Evolutionary conservation across 2,329 filamentous ascomycete genomes (phyloP).

Genomic region (Colletotrichum acutatum): DNA sequence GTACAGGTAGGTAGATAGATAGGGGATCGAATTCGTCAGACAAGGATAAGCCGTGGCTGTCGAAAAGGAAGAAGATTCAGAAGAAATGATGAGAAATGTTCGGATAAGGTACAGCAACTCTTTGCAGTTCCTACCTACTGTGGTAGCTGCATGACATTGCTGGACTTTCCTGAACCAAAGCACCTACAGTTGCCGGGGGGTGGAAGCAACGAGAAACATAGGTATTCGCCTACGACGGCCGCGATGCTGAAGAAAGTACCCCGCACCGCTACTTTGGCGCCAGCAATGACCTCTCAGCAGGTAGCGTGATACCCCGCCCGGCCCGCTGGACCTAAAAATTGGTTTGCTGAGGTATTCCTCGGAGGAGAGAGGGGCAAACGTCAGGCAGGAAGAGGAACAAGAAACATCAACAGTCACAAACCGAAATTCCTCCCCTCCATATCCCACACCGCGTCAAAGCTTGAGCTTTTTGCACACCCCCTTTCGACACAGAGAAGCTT

Average conservation of each 20-base stretch:
- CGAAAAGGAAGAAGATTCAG: background rate
- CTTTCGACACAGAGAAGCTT: conserved; percentile 31
- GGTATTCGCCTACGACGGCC: conserved; percentile 27
- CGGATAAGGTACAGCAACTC: conserved; percentile 15
- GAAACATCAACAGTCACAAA: conserved; percentile 34
- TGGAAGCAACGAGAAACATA: conserved; percentile 32
- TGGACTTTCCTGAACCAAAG: conserved; percentile 20
- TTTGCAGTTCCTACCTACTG: background rate
- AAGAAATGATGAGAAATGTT: background rate
- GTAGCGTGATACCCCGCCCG: conserved; percentile 30
- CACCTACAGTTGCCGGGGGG: conserved; percentile 20
- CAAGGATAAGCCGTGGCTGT: background rate
- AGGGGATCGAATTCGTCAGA: background rate
- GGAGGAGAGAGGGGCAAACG: conserved; percentile 23
- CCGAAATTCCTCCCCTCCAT: conserved; percentile 28
- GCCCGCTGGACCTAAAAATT: conserved; percentile 34
- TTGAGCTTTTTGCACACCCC: conserved; percentile 17
- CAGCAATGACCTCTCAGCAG: conserved; percentile 25
- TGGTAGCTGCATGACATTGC: conserved; percentile 6
- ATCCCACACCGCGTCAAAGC: conserved; percentile 36
- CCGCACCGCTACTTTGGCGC: conserved; percentile 25
- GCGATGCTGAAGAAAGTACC: conserved; percentile 28
- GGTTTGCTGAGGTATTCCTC: conserved; percentile 12
- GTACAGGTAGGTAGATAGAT: background rate
- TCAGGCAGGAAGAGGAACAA: conserved; percentile 33